phyloP scores from a whole-genome alignment of 495 filamentous ascomycete species.

The Lentithecium fluviatile region DNA sequence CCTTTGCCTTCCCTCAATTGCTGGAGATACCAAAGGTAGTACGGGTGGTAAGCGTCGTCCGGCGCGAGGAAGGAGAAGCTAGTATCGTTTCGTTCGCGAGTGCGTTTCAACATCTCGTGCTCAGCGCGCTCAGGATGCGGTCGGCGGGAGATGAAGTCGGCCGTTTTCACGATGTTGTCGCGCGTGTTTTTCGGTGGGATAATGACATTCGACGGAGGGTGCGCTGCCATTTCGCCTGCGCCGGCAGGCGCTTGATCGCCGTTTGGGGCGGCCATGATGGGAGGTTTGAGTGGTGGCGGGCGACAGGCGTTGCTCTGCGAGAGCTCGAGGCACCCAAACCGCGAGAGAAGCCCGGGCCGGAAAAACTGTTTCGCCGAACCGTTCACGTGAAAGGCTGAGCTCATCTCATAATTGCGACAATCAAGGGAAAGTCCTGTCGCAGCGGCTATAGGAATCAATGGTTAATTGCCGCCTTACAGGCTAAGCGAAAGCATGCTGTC shows the following conservation, averaged over 20 bases:
- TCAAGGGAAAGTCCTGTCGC: too few relatives aligned
- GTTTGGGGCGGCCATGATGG: constrained; percentile 53
- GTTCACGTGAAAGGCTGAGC: too few relatives aligned
- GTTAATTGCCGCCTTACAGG: too few relatives aligned
- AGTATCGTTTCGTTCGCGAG: constrained; percentile 65
- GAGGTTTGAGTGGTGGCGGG: neutral
- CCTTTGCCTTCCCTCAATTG: constrained; percentile 84
- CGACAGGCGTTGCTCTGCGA: neutral
- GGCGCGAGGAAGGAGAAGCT: constrained; percentile 85
- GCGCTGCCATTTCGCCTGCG: constrained; percentile 8
- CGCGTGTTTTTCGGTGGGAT: constrained; percentile 18
- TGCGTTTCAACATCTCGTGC: constrained; percentile 83
- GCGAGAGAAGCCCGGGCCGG: neutral
- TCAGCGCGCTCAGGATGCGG: constrained; percentile 10
- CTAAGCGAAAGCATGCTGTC: too few relatives aligned
- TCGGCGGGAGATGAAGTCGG: constrained; percentile 6
- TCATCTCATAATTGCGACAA: too few relatives aligned
- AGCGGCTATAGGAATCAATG: too few relatives aligned
- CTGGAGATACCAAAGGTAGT: constrained; percentile 83
- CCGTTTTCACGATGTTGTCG: constrained; percentile 16
- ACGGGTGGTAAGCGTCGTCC: constrained; percentile 83
- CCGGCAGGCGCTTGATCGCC: constrained; percentile 2
- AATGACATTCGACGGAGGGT: constrained; percentile 15
- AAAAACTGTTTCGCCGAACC: too few relatives aligned
- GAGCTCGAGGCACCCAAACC: neutral